Conservation (phyloP, 179 eudicot genomes). For the Corrigiola litoralis region DNA sequence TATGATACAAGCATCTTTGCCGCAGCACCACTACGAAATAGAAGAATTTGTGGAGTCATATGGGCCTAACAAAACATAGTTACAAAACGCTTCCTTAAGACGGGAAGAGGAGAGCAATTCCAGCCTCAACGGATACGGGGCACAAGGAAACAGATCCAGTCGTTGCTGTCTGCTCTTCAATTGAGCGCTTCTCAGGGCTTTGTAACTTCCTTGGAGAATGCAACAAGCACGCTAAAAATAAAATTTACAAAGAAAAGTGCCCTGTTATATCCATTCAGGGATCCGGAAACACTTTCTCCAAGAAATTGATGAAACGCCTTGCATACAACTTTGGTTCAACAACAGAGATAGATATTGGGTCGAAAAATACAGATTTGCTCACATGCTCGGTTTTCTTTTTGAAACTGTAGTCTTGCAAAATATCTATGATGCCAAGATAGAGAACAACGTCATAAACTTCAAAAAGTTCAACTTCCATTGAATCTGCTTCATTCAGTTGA, state of each 20-base stretch:
- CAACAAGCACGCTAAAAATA: background rate
- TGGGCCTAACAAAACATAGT: too few relatives aligned
- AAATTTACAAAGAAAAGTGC: background rate
- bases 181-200: too few relatives aligned
- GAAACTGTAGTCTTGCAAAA: slow-evolving; percentile 78
- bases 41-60: too few relatives aligned
- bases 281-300: slow-evolving; percentile 69
- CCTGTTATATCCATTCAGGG: slow-evolving; percentile 11
- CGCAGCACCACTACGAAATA: too few relatives aligned
- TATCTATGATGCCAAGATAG: slow-evolving; percentile 85
- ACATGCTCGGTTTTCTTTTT: slow-evolving; percentile 77
- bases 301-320: slow-evolving; percentile 59
- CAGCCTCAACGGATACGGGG: too few relatives aligned
- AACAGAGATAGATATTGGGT: slow-evolving; percentile 67
- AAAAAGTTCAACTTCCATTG: slow-evolving; percentile 69
- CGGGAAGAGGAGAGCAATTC: too few relatives aligned
- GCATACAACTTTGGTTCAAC: slow-evolving; percentile 71
- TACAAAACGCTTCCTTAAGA: too few relatives aligned
- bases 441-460: slow-evolving; percentile 95
- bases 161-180: too few relatives aligned
- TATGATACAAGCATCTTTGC: too few relatives aligned
- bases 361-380: slow-evolving; percentile 54
- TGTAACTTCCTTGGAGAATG: background rate
- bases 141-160: too few relatives aligned
- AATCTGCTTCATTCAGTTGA: slow-evolving; percentile 37